These are phyloP conservation scores for Phytophthora sojae DNA, from an alignment of 352 stramenopile species.

Conservation along the genomic window DNA sequence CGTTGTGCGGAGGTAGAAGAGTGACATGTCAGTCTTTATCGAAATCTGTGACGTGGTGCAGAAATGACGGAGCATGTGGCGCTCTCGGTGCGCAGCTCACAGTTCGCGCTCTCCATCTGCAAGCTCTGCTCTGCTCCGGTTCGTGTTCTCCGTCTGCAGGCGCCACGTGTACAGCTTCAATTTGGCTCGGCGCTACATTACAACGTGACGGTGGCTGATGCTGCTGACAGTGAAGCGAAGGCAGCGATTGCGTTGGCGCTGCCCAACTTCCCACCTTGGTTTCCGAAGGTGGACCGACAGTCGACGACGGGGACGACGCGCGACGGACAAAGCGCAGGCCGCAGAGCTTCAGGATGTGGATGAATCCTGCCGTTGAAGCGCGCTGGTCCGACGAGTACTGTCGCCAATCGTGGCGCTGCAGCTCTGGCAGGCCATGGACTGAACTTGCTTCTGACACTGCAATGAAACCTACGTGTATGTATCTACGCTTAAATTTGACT, in stretches of 20 bases:
- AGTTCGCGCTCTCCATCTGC: neutral
- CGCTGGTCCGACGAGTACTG: slow-evolving; percentile 12
- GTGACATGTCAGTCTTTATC: neutral
- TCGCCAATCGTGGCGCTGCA: slow-evolving; percentile 8
- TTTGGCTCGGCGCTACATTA: neutral
- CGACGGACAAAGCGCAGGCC: slow-evolving; percentile 22
- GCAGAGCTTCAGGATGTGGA: slow-evolving; percentile 22
- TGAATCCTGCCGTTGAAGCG: slow-evolving; percentile 26
- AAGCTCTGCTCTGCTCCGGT: neutral
- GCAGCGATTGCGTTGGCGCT: slow-evolving; percentile 9
- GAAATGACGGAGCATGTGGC: too few species aligned
- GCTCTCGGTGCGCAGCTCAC: neutral
- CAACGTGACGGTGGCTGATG: slow-evolving; percentile 2
- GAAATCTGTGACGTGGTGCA: neutral
- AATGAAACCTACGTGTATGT: slow-evolving; percentile 16
- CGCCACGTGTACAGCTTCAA: neutral
- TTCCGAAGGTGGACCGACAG: neutral
- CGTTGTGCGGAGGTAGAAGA: neutral
- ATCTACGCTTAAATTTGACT: slow-evolving; percentile 34
- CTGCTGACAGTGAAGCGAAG: too few species aligned
- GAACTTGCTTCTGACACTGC: neutral
- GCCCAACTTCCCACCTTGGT: neutral
- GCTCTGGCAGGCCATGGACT: neutral
- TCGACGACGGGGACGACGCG: slow-evolving; percentile 13
- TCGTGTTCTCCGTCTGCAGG: neutral